Evolutionary conservation across 306 rosid genomes (phyloP).

Genomic region (Datisca glomerata): DNA sequence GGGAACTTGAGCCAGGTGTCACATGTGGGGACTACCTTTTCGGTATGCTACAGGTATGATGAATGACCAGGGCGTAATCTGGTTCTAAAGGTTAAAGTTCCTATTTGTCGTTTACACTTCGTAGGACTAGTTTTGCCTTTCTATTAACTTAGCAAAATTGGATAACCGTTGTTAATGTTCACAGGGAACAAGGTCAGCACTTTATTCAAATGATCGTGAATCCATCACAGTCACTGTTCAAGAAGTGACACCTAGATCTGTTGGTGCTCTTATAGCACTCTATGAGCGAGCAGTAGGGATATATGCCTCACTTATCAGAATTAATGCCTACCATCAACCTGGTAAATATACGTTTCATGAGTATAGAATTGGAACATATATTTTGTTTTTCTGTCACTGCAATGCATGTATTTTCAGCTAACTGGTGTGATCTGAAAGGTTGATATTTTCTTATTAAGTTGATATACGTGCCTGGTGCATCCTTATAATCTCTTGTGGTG

Average conservation of each 20-base stretch:
- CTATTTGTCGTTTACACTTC: background rate
- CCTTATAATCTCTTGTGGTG: no score
- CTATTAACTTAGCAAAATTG: slow-evolving; percentile 1
- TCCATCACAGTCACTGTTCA: slow-evolving; percentile 83
- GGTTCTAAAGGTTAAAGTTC: background rate
- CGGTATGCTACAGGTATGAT: slow-evolving; percentile 92
- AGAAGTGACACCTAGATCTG: slow-evolving; percentile 85
- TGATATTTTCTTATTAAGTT: no score
- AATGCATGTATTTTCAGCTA: no score
- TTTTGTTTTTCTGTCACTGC: no score
- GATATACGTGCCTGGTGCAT: no score
- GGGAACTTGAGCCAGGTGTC: slow-evolving; percentile 99
- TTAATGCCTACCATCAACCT: slow-evolving; percentile 97
- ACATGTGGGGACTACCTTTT: slow-evolving; percentile 98
- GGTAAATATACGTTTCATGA: slow-evolving; percentile 37
- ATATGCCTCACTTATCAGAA: slow-evolving; percentile 75
- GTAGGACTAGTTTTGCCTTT: background rate
- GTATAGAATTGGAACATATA: no score
- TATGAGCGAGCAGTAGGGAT: slow-evolving; percentile 97
- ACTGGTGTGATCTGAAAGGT: no score
- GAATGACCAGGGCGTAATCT: slow-evolving; percentile 1
- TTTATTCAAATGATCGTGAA: slow-evolving; percentile 69
- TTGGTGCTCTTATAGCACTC: slow-evolving; percentile 86
- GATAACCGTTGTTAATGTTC: slow-evolving; percentile 12
- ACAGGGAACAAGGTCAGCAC: slow-evolving; percentile 97